A percentile compares a stretch with the other conserved stretches of the same genome.
phyloP scores from a whole-genome alignment of 257 asterid genomes.

The Nicotiana paniculata region DNA sequence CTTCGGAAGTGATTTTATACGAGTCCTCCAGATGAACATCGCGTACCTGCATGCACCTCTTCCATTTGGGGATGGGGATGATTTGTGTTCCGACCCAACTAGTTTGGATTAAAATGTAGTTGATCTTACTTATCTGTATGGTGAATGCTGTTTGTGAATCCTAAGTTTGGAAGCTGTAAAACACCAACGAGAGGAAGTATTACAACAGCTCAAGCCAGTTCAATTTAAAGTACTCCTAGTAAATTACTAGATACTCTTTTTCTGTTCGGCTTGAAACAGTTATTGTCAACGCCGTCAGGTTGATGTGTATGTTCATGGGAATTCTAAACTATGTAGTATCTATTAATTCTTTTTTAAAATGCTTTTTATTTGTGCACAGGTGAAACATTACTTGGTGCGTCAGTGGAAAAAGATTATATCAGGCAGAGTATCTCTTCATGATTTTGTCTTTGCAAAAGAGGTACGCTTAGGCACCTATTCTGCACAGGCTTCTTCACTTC shows the following conservation, averaged over 20 bases:
- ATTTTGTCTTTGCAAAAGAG: slow-evolving; percentile 93
- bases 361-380: slow-evolving; percentile 36
- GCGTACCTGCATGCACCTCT: not conserved
- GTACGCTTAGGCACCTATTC: slow-evolving; percentile 93
- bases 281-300: not conserved
- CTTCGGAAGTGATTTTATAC: not conserved
- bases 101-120: not conserved
- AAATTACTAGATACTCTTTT: not conserved
- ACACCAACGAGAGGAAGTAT: not conserved
- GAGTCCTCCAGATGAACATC: not conserved
- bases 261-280: not conserved
- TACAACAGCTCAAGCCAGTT: not conserved
- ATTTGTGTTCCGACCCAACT: not conserved
- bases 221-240: not conserved
- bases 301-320: not conserved
- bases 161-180: not conserved
- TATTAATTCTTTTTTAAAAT: not conserved
- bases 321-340: not conserved
- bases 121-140: not conserved
- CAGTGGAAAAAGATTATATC: slow-evolving; percentile 88
- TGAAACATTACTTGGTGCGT: slow-evolving; percentile 61
- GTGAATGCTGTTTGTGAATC: not conserved
- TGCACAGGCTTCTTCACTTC: slow-evolving; percentile 56
- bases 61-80: not conserved
- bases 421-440: slow-evolving; percentile 78